These are phyloP conservation scores for Clausena lansium DNA, from an alignment of 345 rosid species.

Conservation along the genomic window DNA sequence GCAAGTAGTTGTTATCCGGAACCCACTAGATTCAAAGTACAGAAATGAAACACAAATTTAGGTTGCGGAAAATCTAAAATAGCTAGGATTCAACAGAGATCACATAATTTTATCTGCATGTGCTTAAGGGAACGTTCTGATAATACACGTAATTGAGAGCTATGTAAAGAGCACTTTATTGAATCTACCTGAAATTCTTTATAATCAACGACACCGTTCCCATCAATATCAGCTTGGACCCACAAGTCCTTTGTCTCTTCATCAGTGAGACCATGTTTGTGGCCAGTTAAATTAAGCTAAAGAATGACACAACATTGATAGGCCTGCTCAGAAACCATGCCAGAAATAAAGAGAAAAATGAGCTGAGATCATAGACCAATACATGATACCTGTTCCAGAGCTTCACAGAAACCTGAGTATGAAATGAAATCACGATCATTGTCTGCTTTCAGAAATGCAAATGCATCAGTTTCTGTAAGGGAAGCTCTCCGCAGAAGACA, in stretches of 20 bases:
- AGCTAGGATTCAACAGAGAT: neutral
- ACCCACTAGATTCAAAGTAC: neutral
- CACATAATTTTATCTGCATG: neutral
- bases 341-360: neutral
- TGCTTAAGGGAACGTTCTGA: neutral
- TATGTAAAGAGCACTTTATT: neutral
- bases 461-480: slow-evolving; percentile 69
- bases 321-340: slow-evolving; percentile 3
- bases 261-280: slow-evolving; percentile 59
- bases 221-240: slow-evolving; percentile 80
- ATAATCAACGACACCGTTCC: slow-evolving; percentile 65
- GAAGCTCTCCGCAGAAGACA: slow-evolving; percentile 63
- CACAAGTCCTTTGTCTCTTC: slow-evolving; percentile 81
- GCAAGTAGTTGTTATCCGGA: neutral
- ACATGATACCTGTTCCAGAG: slow-evolving; percentile 67
- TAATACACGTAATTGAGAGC: neutral
- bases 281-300: slow-evolving; percentile 81
- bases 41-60: neutral
- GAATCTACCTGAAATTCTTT: slow-evolving; percentile 79
- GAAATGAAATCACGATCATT: slow-evolving; percentile 56
- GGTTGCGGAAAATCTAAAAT: neutral
- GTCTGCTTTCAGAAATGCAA: slow-evolving; percentile 68
- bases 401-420: slow-evolving; percentile 70
- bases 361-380: neutral
- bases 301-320: slow-evolving; percentile 10